Base-by-base conservation (phyloP, 257 asterid genomes). In the Handroanthus guayacan region DNA sequence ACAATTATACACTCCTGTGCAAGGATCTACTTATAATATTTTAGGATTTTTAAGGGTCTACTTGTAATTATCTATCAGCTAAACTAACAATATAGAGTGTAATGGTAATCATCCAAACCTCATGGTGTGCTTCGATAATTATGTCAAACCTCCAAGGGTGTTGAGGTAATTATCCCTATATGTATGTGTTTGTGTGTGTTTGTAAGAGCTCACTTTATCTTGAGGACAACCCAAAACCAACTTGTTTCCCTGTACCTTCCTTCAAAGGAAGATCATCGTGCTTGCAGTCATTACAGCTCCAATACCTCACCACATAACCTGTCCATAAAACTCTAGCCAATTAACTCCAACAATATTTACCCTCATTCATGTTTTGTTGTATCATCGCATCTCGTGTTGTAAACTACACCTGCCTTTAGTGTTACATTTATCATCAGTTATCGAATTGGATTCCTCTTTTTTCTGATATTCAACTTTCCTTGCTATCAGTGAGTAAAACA, bases 221-320 rank as follows among this genome's bases (percentile, higher is more conserved):
- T 25, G 31, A 25, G 31, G 31, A 25, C 31, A 25, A 25, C 1
- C 31, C 31, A 25, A 25, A 25, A 25, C 1, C 31, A 25, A 25
- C 31, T 25, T 25, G 31, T 25, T 25, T 71, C n/a, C 39, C 69
- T 17, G 57, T 16, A 7, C 76, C 79, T 67, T 9, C 45, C 31
- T 37, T 38, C 10, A 54, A 72, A 65, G 45, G 34, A 14, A 69
- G 63, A 68, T 17, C 47, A 47, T 54, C 45, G 48, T 57, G 18
- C 36, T 65, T 74, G 61, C 75, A 34, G 45, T 14, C 37, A 71
- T 70, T 69, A 83, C 78, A 79, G 77, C 63, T 72, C 82, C n/a
- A 69, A 74, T 48, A 77, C 48, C 69, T 75, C 86, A 5, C 82
- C 80, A 73, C 66, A 79, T 69, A 82, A 72, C 84, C 92, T 87